phyloP scores from a whole-genome alignment of 2,329 filamentous ascomycete species.

The Colletotrichum horii region DNA sequence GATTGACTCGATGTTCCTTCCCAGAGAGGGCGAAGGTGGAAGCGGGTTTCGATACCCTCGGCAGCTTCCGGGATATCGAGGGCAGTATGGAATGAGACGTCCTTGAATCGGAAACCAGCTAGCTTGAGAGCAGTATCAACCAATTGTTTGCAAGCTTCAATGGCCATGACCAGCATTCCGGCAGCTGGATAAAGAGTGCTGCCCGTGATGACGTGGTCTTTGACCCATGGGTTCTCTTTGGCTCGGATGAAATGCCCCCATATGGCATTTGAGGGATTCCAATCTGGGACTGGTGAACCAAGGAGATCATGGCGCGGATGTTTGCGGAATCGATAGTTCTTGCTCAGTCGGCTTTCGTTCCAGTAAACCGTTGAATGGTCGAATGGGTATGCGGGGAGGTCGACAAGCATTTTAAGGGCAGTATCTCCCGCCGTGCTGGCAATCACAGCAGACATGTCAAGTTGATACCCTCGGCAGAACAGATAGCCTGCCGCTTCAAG shows the following conservation, averaged over 20 bases:
- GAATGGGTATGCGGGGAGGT: conserved; percentile 58
- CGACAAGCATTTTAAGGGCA: conserved; percentile 30
- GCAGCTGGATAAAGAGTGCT: conserved; percentile 40
- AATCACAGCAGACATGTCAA: neutral
- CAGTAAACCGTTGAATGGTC: conserved; percentile 50
- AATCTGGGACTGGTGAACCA: neutral
- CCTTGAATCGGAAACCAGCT: neutral
- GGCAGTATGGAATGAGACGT: neutral
- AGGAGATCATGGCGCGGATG: neutral
- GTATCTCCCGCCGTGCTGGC: neutral
- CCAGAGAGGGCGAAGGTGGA: neutral
- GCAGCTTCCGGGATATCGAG: neutral
- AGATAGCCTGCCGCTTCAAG: neutral
- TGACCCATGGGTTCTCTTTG: conserved; percentile 39
- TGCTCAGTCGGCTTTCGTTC: neutral
- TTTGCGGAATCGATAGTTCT: neutral
- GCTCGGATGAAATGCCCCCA: conserved; percentile 30
- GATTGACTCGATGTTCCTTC: neutral
- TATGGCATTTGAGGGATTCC: conserved; percentile 29
- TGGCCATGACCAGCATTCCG: neutral
- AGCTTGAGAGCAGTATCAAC: neutral
- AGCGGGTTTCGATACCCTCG: neutral
- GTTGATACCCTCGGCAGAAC: neutral
- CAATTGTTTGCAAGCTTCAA: neutral
- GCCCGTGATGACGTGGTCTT: conserved; percentile 35